phyloP scores from a whole-genome alignment of 345 rosid genomes.

The Balakata baccata region DNA sequence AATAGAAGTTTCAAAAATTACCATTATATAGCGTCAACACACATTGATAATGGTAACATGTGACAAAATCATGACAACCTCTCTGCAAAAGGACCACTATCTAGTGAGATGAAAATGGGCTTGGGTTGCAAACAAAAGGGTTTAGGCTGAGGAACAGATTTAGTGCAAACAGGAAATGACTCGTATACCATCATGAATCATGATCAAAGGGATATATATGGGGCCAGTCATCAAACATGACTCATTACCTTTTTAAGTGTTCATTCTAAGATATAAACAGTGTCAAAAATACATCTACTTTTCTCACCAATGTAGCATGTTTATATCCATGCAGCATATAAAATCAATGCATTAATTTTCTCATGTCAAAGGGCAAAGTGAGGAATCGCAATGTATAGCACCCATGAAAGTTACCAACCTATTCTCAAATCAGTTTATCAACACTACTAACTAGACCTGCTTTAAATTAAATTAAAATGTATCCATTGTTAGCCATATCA shows the following conservation, averaged over 20 bases:
- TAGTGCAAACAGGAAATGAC: not conserved
- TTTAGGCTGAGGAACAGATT: not conserved
- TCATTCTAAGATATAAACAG: not conserved
- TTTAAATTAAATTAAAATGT: no score
- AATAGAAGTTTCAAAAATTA: conserved; percentile 21
- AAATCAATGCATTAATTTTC: not conserved
- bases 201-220: not conserved
- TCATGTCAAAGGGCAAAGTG: not conserved
- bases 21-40: not conserved
- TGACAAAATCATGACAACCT: not conserved
- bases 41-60: conserved; percentile 4
- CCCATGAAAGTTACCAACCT: not conserved
- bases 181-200: not conserved
- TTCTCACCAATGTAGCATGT: not conserved
- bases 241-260: not conserved
- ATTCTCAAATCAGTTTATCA: no score
- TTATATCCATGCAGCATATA: not conserved
- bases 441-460: no score
- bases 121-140: not conserved
- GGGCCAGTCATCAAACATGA: not conserved
- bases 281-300: not conserved
- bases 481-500: no score
- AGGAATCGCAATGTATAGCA: not conserved
- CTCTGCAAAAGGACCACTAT: not conserved
- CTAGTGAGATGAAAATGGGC: not conserved